A percentile compares a stretch with the other conserved stretches of the same genome.
Conservation (phyloP, 2,329 filamentous ascomycete genomes). For the Fusarium pseudonygamai region DNA sequence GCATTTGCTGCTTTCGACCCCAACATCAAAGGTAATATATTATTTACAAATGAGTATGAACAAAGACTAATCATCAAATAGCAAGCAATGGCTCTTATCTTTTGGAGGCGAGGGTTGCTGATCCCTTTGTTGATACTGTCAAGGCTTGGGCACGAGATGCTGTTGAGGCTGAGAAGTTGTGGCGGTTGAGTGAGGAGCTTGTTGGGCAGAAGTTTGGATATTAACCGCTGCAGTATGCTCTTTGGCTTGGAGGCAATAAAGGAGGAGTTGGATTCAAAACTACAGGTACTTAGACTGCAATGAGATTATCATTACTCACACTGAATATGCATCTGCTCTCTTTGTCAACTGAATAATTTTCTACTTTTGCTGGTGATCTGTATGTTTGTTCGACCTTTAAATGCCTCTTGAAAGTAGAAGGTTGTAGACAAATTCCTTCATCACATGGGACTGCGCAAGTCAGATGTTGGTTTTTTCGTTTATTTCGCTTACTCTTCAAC, state of each 20-base stretch:
- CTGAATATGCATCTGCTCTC: not conserved
- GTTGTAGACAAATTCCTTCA: not conserved
- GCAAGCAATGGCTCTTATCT: slow-evolving; percentile 48
- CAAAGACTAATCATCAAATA: not conserved
- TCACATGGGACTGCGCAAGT: no score
- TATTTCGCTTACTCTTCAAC: no score
- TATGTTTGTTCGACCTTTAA: not conserved
- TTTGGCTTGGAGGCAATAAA: no score
- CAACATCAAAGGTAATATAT: slow-evolving; percentile 38
- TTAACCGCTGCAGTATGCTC: not conserved
- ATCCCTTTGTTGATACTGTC: slow-evolving; percentile 44
- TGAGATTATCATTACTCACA: not conserved
- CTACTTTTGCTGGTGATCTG: not conserved
- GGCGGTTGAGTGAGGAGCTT: slow-evolving; percentile 57
- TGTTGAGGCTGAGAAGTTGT: slow-evolving; percentile 54
- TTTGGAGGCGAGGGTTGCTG: slow-evolving; percentile 45
- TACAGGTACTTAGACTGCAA: not conserved
- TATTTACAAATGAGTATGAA: rapidly evolving
- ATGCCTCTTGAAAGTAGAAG: not conserved
- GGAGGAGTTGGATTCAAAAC: not conserved
- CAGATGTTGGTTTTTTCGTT: not conserved
- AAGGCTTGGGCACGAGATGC: slow-evolving; percentile 46
- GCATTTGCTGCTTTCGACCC: slow-evolving; percentile 52
- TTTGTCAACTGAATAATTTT: not conserved
- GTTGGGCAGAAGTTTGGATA: slow-evolving; percentile 53